Evolutionary conservation across 768 basidiomycete species (phyloP), one percentile per base, ranked within the genome.

Genomic region (Calocybe cyanea): DNA sequence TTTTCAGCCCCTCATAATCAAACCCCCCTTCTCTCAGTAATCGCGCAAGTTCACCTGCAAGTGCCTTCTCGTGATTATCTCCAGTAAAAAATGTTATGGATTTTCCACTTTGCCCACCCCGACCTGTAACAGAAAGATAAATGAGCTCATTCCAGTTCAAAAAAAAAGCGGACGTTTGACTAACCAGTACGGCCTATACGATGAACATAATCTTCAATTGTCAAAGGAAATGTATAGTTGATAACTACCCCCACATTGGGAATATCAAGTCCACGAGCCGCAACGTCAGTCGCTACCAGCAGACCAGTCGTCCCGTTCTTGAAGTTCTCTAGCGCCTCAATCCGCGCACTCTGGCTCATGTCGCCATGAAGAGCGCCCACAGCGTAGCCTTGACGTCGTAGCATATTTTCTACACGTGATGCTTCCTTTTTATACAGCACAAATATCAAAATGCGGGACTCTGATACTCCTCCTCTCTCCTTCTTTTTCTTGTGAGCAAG

Each of bases 361-460:
- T 98, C 94, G 1, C 94, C 94, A 55, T 95, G 94, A 33, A 96
- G 70, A 2, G 86, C 86, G 5, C 79, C 84, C 13, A 93, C 92
- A 19, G 76, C 65, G 69, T 87, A 93, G 2, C 76, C 91, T 19
- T 85, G 79, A 40, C 81, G 71, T 42, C 73, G 68, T 10, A 99
- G 80, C 58, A 81, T 86, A 55, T 78, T 72, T 61, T 91, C 91
- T 2, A 99, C 81, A n/a, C 96, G 78, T 14, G 88, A 78, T 6
- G 94, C 92, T 64, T 97, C 96, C 63, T 93, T 95, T 70, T 99
- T 99, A 73, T 99, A 99, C 31, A 98, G 73, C 13, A 89, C 95
- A 62, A 99, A 99, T 20, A 99, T 78, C 25, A 99, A 80, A 49
- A 91, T 78, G 30, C 90, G 85, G 8, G 85, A 73, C 18, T 85